A percentile compares a stretch with the other conserved stretches of the same genome.
phyloP scores from a whole-genome alignment of 2,329 filamentous ascomycete genomes.

The Teratosphaeria pseudoeucalypti region DNA sequence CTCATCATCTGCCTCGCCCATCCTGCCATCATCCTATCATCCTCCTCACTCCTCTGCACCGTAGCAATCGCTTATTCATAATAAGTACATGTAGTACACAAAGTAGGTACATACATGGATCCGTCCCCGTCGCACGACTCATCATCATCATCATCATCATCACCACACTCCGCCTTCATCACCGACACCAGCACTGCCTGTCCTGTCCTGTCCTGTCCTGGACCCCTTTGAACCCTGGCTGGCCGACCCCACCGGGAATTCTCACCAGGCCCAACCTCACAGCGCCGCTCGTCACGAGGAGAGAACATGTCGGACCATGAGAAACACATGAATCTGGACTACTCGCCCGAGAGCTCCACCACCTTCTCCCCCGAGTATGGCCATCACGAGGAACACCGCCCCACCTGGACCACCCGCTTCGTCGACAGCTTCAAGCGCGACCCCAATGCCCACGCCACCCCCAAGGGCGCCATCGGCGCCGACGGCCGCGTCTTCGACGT shows the following conservation, averaged over 20 bases:
- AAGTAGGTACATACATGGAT: background rate
- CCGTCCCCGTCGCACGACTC: background rate
- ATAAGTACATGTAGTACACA: too few species aligned
- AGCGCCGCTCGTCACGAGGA: background rate
- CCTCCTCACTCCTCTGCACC: too few species aligned
- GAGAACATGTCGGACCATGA: conserved; percentile 13
- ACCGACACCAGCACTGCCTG: too few species aligned
- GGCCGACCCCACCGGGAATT: background rate
- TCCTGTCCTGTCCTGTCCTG: too few species aligned
- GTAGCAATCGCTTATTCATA: background rate
- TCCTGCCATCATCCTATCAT: too few species aligned
- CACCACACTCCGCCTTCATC: background rate
- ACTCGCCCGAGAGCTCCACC: conserved; percentile 10
- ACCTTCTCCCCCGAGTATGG: conserved; percentile 17
- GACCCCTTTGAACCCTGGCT: background rate
- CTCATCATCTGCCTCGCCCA: too few species aligned
- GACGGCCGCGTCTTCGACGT: conserved; percentile 52
- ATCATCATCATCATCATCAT: too few species aligned
- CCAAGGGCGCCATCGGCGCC: conserved; percentile 36
- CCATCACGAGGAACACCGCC: conserved; percentile 9
- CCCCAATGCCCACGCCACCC: conserved; percentile 43
- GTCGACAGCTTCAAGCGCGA: conserved; percentile 56
- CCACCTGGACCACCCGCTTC: conserved; percentile 27
- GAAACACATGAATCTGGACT: conserved; percentile 8
- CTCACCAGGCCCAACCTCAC: too few species aligned